These are phyloP conservation scores for Brasenia schreberi DNA, from an alignment of 164 flowering plant species.

Conservation along the genomic window DNA sequence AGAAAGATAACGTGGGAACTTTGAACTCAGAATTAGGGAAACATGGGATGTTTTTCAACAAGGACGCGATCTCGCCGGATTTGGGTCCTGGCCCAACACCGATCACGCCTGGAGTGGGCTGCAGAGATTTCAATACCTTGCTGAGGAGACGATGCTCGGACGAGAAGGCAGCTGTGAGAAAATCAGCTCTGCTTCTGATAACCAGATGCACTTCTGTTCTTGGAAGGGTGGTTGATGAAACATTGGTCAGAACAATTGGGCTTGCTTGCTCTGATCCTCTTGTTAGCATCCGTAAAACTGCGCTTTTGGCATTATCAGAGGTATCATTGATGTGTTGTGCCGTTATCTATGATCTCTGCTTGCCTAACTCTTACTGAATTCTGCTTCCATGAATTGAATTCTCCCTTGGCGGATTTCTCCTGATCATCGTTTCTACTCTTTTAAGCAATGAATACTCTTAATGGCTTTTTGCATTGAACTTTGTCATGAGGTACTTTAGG, in stretches of 20 bases:
- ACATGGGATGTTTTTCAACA: neutral
- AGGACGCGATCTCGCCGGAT: slow-evolving; percentile 3
- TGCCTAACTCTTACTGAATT: no score
- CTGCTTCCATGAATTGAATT: no score
- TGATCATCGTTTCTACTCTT: neutral
- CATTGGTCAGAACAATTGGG: slow-evolving; percentile 60
- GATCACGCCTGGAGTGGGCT: neutral
- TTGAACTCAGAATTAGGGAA: neutral
- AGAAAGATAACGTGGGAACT: neutral
- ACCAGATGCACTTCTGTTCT: slow-evolving; percentile 47
- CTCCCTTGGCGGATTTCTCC: neutral
- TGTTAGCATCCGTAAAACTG: slow-evolving; percentile 90
- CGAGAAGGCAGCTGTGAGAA: slow-evolving; percentile 91
- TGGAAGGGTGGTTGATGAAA: slow-evolving; percentile 46
- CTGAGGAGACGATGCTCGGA: slow-evolving; percentile 69
- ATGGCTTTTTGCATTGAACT: no score
- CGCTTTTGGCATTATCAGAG: slow-evolving; percentile 84
- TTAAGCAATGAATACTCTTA: neutral
- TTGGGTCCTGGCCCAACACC: slow-evolving; percentile 8
- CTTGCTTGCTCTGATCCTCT: slow-evolving; percentile 93
- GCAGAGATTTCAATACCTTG: slow-evolving; percentile 26
- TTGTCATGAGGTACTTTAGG: no score
- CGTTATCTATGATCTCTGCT: no score
- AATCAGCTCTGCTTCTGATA: slow-evolving; percentile 65
- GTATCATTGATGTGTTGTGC: slow-evolving; percentile 16